phyloP scores from a whole-genome alignment of 2,329 filamentous ascomycete genomes.

The Pseudogymnoascus verrucosus region DNA sequence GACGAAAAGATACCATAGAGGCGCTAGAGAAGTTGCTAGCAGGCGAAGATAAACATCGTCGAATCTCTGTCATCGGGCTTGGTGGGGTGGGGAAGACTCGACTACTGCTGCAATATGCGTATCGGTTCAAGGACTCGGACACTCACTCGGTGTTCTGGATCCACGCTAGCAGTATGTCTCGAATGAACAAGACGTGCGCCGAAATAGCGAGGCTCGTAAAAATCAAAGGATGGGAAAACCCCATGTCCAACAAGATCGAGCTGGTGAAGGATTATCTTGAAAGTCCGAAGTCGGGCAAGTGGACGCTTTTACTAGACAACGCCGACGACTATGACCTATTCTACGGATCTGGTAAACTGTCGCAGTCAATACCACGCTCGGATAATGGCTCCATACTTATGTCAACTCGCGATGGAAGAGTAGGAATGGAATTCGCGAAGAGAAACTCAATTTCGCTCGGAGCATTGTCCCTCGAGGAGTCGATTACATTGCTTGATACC shows the following conservation, averaged over 20 bases:
- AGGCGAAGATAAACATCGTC: background rate
- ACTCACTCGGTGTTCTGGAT: slow-evolving; percentile 38
- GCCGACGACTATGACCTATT: slow-evolving; percentile 32
- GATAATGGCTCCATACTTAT: slow-evolving; percentile 27
- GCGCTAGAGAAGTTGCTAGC: background rate
- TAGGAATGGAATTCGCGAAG: slow-evolving; percentile 4
- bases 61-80: slow-evolving; percentile 28
- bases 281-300: slow-evolving; percentile 21
- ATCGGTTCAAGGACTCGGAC: slow-evolving; percentile 29
- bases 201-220: slow-evolving; percentile 29
- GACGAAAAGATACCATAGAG: background rate
- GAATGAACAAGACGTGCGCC: slow-evolving; percentile 33
- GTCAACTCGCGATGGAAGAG: slow-evolving; percentile 20
- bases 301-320: slow-evolving; percentile 38
- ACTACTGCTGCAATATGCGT: slow-evolving; percentile 33
- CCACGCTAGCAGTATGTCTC: slow-evolving; percentile 30
- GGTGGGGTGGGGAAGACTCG: slow-evolving; percentile 37
- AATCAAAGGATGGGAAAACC: slow-evolving; percentile 15
- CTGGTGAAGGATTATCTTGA: slow-evolving; percentile 14
- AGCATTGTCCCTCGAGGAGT: slow-evolving; percentile 20
- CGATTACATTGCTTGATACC: slow-evolving; percentile 19
- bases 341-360: slow-evolving; percentile 19
- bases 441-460: slow-evolving; percentile 18
- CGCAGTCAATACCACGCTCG: slow-evolving; percentile 27
- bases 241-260: slow-evolving; percentile 12